phyloP scores from a whole-genome alignment of 2,329 filamentous ascomycete genomes.

The Aspergillus hortae region DNA sequence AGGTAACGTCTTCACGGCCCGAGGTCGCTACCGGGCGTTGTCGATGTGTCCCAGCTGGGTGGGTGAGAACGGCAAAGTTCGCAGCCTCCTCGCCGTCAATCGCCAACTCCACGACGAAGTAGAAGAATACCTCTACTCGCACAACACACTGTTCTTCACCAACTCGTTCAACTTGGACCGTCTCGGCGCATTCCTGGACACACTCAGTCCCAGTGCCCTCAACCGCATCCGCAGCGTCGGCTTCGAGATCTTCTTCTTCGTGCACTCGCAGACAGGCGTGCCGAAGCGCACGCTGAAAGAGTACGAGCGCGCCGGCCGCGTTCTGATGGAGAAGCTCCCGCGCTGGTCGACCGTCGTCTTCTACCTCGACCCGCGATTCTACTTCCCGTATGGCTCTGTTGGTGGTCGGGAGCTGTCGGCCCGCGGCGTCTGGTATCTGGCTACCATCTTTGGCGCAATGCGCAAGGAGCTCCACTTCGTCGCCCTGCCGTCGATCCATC shows the following conservation, averaged over 20 bases:
- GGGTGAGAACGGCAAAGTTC: constrained; percentile 28
- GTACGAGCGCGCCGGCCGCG: constrained; percentile 25
- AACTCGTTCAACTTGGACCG: constrained; percentile 31
- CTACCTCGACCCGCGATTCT: constrained; percentile 34
- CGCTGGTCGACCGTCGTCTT: constrained; percentile 25
- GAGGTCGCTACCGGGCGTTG: constrained; percentile 28
- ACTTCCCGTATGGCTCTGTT: constrained; percentile 25
- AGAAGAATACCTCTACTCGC: constrained; percentile 33
- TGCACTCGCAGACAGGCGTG: constrained; percentile 30
- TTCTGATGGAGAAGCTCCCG: constrained; percentile 25
- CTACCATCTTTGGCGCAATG: constrained; percentile 24
- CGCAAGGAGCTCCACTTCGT: constrained; percentile 29
- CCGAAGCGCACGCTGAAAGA: constrained; percentile 30
- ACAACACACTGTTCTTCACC: constrained; percentile 33
- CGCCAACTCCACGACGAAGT: constrained; percentile 34
- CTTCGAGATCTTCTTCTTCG: constrained; percentile 36
- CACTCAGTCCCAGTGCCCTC: constrained; percentile 29
- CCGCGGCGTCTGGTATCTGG: constrained; percentile 29
- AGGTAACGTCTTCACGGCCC: constrained; percentile 29
- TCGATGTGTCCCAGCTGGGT: constrained; percentile 34
- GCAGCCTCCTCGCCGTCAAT: constrained; percentile 28
- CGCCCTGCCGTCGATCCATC: constrained; percentile 25
- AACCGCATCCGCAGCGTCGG: constrained; percentile 31
- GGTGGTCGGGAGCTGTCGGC: constrained; percentile 27
- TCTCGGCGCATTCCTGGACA: constrained; percentile 29